Base-by-base conservation (phyloP, 257 asterid genomes). In the Craterostigma plantagineum region DNA sequence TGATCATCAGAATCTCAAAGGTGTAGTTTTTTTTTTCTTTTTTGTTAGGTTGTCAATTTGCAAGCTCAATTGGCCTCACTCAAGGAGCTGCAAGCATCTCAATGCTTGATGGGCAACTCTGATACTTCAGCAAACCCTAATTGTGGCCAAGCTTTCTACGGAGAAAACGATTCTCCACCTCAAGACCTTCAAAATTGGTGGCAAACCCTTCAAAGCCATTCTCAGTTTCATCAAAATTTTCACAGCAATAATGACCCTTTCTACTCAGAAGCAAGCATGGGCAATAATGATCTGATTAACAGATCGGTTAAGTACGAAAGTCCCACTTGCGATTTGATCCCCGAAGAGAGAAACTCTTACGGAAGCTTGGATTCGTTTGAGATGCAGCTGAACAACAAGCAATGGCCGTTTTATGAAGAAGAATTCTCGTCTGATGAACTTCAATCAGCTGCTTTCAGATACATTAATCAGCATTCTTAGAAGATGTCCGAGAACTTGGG, bases 391-490 rank as follows among this genome's bases (percentile, higher is more conserved):
- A 57, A 65, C 33, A 60, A 56, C 9, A 52, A 62, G 47, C 72
- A 66, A 43, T 79, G 92, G 95, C 45, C 51, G 11, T 60, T 51
- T 42, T 75, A 65, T 50, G 79, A 70, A n/a, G 82, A 74, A 10
- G 36, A 42, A 17, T 23, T 6, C 6, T 23, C 30, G 30, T 6
- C 30, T 23, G 80, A 78, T 45, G 95, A 79, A 16, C 91, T 82
- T 16, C 82, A 66, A 43, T 68, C 91, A 8, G 57, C 67, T 43
- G 75, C 92, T 36, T 75, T 82, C 65, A 56, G 91, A 76, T 76
- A 60, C 14, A 51, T 69, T 48, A 60, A 55, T n/a, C 76, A 66
- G 14, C 49, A 64, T 54, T 23, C 6, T 2, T 23, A 23, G 30
- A 23, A 23, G n/a, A n/a, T n/a, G n/a, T n/a, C n/a, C n/a, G n/a